Evolutionary conservation across 139 green algal species (phyloP), one percentile per base, ranked within the genome.

Genomic region (Chlorokybus atmophyticus): DNA sequence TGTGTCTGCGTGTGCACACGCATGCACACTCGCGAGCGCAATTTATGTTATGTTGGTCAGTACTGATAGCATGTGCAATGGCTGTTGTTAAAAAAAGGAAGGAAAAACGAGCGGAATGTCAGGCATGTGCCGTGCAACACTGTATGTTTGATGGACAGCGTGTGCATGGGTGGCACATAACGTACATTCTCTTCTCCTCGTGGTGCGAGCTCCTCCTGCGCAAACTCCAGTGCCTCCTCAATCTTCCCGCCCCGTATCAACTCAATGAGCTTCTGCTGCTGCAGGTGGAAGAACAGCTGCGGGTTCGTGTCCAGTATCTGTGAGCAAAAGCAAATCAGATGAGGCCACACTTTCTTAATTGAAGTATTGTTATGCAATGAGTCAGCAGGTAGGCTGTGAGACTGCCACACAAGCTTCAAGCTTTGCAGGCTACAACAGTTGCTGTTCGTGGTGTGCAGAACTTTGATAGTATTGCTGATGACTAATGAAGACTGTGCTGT

Each of bases 261-360:
- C 77, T 97, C 89, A 27, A 97, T 95, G 14, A 97, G 63, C 21
- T 75, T 78, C 79, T 97, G 89, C 73, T 95, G 88, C 62, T 97
- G 87, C 31, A 97, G 72, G 62, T 93, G 88, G 72, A 97, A 97
- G 49, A 83, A 83, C 44, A 97, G 82, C 27, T 74, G 40, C 0
- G 73, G 54, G 40, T 87, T 73, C 24, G 78, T 70, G 44, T 97
- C 89, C 38, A 97, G 49, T 1, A 71, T 71, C 63, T 71, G 63
- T 4, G 35, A 65, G 75, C 21, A 59, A 5, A 2, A 28, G n/a
- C n/a, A 49, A 21, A 59, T 1, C 32, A 40, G 2, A 57, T 29
- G 5, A 55, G 52, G 44, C 67, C 32, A 10, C 59, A 29, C 23
- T 71, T 52, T 40, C 67, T 75, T 24, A 70, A 40, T n/a, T n/a